Evolutionary conservation across 352 stramenopile species (phyloP), one percentile per base, ranked within the genome.

Genomic region (Elongisporangium senticosum): DNA sequence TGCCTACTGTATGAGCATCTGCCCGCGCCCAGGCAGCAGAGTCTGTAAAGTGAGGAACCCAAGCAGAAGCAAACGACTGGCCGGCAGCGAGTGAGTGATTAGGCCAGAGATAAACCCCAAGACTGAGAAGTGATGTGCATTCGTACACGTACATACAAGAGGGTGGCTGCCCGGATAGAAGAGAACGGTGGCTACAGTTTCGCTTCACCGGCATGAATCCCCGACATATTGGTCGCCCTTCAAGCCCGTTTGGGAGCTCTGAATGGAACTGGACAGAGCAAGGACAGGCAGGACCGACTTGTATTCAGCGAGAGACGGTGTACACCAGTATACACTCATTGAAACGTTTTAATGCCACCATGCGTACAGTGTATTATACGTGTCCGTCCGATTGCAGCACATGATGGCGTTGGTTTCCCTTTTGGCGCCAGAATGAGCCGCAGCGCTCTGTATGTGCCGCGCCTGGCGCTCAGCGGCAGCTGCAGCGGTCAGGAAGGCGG

Each of bases 381-480:
- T 47, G 24, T 65, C n/a, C 33, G 24, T 50, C 26, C 53, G 53
- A 59, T 50, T 20, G 49, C 20, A 37, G 54, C 23, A 51, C 33
- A 43, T 43, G 33, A 43, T 43, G 8, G 33, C 33, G 33, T 43
- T 43, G 33, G 33, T 43, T 43, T 43, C 33, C 33, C 33, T 43
- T 43, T 43, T 43, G 33, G 33, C 33, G 33, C 33, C 33, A 43
- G 33, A 43, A 43, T 43, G 33, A 1, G 33, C 33, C 7, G 13
- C 33, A 43, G 33, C 33, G 33, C 33, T 17, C 33, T 17, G 51
- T 87, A 79, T 50, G 70, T 86, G 61, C 68, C 70, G 22, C 74
- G 54, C 4, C 60, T 85, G 43, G 65, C 69, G 55, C 64, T 85
- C n/a, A 72, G 69, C 19, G 60, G 59, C 2, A 64, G 54, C 20